Conservation (phyloP, 345 rosid species). For the Rubroshorea leprosula region DNA sequence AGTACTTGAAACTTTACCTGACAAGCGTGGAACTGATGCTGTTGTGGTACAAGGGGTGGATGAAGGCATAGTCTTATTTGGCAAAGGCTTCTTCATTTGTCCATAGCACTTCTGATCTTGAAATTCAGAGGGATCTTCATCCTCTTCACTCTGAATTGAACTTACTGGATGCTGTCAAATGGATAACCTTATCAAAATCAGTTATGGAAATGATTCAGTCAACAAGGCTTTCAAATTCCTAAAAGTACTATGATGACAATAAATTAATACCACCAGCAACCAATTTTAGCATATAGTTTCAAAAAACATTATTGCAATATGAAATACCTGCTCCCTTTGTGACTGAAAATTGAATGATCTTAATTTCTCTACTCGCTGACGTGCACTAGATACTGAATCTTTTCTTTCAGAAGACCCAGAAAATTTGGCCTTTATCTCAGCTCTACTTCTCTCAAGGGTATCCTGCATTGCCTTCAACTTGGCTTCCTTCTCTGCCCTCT, state of each 20-base stretch:
- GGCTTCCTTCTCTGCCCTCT: conserved; percentile 73
- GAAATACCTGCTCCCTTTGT: conserved; percentile 75
- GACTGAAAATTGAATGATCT: conserved; percentile 44
- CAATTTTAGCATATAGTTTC: conserved; percentile 8
- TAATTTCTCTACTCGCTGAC: conserved; percentile 56
- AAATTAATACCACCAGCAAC: conserved; percentile 8
- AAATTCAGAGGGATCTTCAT: conserved; percentile 47
- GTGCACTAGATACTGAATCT: conserved; percentile 38
- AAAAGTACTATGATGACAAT: no score
- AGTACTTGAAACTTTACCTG: conserved; percentile 49
- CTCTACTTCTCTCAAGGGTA: conserved; percentile 66
- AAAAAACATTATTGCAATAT: conserved; percentile 10
- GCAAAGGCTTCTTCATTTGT: conserved; percentile 45
- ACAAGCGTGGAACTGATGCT: conserved; percentile 48
- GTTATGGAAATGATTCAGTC: no score
- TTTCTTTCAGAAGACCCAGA: conserved; percentile 34
- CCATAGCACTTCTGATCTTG: conserved; percentile 30
- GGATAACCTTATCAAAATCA: conserved; percentile 33
- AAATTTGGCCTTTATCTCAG: conserved; percentile 72
- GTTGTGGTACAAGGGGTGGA: conserved; percentile 52
- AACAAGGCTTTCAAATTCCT: no score
- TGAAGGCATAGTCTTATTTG: conserved; percentile 45
- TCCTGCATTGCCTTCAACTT: conserved; percentile 78
- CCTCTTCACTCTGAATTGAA: conserved; percentile 67
- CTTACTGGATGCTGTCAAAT: conserved; percentile 60